Evolutionary conservation across 345 rosid species (phyloP).

Genomic region (Corchorus capsularis): DNA sequence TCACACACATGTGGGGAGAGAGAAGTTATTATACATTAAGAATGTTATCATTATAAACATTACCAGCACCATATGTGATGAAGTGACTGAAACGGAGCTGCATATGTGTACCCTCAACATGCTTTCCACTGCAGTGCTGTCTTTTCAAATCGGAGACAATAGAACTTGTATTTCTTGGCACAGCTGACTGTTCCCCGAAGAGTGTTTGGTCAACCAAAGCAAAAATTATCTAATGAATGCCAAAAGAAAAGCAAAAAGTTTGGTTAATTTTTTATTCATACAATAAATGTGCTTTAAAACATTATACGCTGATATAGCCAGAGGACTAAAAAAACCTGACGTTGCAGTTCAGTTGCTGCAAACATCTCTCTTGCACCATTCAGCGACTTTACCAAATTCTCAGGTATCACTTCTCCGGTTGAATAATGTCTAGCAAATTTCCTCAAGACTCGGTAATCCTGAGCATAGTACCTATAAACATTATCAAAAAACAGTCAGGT

Average conservation of each 20-base stretch:
- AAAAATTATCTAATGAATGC: conserved; percentile 55
- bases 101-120: conserved; percentile 88
- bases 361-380: conserved; percentile 90
- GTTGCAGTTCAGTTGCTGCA: conserved; percentile 93
- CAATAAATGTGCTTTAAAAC: conserved; percentile 7
- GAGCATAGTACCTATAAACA: conserved; percentile 73
- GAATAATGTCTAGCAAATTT: conserved; percentile 86
- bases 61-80: conserved; percentile 89
- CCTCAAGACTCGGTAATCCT: conserved; percentile 80
- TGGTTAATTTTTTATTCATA: neutral
- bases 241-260: conserved; percentile 18
- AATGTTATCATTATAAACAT: conserved; percentile 5
- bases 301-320: conserved; percentile 22
- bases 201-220: conserved; percentile 84
- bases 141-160: conserved; percentile 72
- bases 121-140: conserved; percentile 79
- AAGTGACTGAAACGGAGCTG: conserved; percentile 85
- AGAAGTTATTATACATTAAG: neutral
- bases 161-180: conserved; percentile 48
- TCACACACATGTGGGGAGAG: neutral
- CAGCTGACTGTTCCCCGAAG: conserved; percentile 68
- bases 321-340: conserved; percentile 59
- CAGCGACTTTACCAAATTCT: conserved; percentile 77
- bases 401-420: conserved; percentile 82
- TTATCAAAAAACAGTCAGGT: conserved; percentile 20